Evolutionary conservation across 169 alveolate genomes (phyloP), one percentile per base, ranked within the genome.

Genomic region (Cryptosporidium tyzzeri): DNA sequence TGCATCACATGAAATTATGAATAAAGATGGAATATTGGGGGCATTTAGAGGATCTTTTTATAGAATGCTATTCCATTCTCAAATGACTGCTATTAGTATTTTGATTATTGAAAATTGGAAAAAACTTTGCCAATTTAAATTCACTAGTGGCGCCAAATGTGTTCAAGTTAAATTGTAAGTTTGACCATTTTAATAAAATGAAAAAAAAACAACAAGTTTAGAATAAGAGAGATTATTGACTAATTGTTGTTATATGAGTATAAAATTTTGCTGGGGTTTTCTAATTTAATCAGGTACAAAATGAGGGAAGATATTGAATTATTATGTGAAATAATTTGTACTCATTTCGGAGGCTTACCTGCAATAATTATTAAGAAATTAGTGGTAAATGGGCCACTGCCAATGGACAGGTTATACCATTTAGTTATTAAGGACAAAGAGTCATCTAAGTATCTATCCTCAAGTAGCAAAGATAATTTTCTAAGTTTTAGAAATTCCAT

Each of bases 241-340:
- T 55, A 55, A 55, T 55, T 55, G 67, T 8, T 9, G 23, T 26
- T 55, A 26, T 55, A 55, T 55, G 67, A 5, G 35, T 55, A 9
- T n/a, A 55, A 55, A 55, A n/a, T 0, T 26, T n/a, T 23, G 0
- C 0, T 7, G 23, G 35, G 10, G 1, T n/a, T 21, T 21, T 5
- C 23, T 26, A 26, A 10, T 23, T 55, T 21, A 8, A n/a, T 55
- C 12, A n/a, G 35, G 67, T 55, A 8, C 10, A 55, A 44, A 21
- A 80, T 80, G 89, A 61, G 89, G 59, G 73, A 80, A 23, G 89
- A 80, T 23, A 45, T 80, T 29, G 89, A 80, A 31, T 62, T 80
- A 35, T n/a, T 80, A 33, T 80, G 75, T 80, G 89, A 80, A 62
- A 39, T 80, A 18, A 65, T 65, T 6, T 9, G 18, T 16, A 44